Evolutionary conservation across 768 basidiomycete species (phyloP), one percentile per base, ranked within the genome.

Genomic region (Hypholoma fasciculare): DNA sequence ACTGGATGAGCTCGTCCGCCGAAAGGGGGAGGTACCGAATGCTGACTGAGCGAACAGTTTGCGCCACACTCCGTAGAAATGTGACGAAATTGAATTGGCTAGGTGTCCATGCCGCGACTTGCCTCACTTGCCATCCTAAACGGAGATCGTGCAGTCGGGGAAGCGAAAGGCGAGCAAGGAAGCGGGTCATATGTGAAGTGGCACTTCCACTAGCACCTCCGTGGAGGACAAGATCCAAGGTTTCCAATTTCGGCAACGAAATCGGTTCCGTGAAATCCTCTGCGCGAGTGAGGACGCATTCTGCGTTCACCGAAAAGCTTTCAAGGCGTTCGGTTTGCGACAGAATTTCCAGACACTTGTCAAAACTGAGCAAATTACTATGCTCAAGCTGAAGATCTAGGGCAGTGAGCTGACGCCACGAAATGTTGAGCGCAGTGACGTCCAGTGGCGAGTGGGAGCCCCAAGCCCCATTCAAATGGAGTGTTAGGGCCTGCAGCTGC

Each of bases 11-110:
- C 39, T 75, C 65, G 36, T 49, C 50, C 53, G 76, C 74, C 16
- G 69, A 65, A 47, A 79, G 40, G 7, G 78, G 79, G 39, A 80
- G 69, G 56, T 78, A 79, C 12, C 69, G 61, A 6, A 82, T 60
- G 34, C 61, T 64, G 48, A 82, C 69, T 14, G 62, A 57, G 17
- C 62, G 61, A 6, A 80, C 68, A 40, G 74, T 68, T 1, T 59
- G 43, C 27, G 69, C 62, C 23, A 71, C 61, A 9, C 57, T 52
- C 27, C 62, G 59, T 17, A 78, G 61, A 40, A 75, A 71, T 0
- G 68, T 47, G 16, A 69, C 13, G 58, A 78, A 74, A n/a, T 56
- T 63, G 20, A 64, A 51, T 23, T 73, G 69, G 16, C 57, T 55
- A 23, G 61, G 40, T 40, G 63, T 50, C 71, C 69, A 69, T 30